Base-by-base conservation (phyloP, 768 basidiomycete species). In the Phaeotremella fagi region DNA sequence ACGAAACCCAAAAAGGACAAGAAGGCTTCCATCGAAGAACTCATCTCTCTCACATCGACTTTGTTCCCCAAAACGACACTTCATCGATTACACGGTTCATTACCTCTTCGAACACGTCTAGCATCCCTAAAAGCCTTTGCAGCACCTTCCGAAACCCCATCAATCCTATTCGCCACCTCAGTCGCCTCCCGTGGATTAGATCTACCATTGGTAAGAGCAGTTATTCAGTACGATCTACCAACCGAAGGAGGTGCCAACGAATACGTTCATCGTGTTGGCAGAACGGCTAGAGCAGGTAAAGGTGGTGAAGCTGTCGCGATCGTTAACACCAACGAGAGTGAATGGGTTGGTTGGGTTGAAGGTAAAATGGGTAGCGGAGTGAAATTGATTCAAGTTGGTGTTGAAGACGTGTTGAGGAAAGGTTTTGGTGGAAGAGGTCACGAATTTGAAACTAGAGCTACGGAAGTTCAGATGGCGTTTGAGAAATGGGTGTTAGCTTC, bases 121-220 rank as follows among this genome's bases (percentile, higher is more conserved):
- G 82, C 85, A 4, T 88, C 90, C 2, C 78, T 99, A n/a, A 83
- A 82, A 11, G 83, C 82, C 1, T 99, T 98, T 75, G 82, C 89
- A n/a, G 28, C 59, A 2, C 29, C 60, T 6, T 68, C 70, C 15
- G 45, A 50, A 9, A 63, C 46, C 62, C 74, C 83, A 3, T 84
- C 91, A 1, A 80, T 99, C 45, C 80, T 99, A 3, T 80, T 98
- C 41, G 97, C 92, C 72, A 99, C 95, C 1, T 94, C 90, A 7
- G 92, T 99, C 47, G 95, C 95, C 2, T 91, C 95, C n/a, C 89
- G 95, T 70, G 95, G 95, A 69, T 81, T 99, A 23, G 94, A 98
- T 76, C 78, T 99, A 24, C 91, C 91, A 4, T 80, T 88, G n/a
- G 91, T 98, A 5, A 85, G 86, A 29, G 88, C 89, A 2, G 91